A percentile compares a stretch with the other conserved stretches of the same genome.
Evolutionary conservation across 208 protist genomes (phyloP).

Genomic region (Balamuthia mandrillaris): DNA sequence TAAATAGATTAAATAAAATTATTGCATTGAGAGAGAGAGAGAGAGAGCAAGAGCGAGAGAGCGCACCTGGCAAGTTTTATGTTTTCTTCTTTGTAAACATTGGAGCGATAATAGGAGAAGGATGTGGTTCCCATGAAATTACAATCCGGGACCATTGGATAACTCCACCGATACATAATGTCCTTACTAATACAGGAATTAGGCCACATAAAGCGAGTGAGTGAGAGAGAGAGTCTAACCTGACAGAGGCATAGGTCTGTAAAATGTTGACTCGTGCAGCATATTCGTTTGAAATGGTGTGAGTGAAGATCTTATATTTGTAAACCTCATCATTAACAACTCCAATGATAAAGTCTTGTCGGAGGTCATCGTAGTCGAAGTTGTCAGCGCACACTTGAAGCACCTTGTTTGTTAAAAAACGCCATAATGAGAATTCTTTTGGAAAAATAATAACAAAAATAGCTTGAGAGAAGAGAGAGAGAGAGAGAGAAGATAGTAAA

Average conservation of each 20-base stretch:
- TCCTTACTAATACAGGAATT: conserved; percentile 56
- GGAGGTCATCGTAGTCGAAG: conserved; percentile 72
- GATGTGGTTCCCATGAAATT: conserved; percentile 56
- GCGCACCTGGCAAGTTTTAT: conserved; percentile 45
- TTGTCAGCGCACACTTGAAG: conserved; percentile 74
- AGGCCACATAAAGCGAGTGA: neutral
- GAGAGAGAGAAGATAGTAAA: neutral
- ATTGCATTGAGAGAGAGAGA: neutral
- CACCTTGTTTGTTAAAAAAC: conserved; percentile 33
- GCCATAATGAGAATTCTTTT: neutral
- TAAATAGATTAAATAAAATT: too few relatives aligned
- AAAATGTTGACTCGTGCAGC: conserved; percentile 65
- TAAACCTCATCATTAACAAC: conserved; percentile 67
- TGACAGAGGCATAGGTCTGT: conserved; percentile 61
- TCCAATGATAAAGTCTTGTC: conserved; percentile 62
- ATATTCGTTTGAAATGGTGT: conserved; percentile 66
- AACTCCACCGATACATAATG: conserved; percentile 70
- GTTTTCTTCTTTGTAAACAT: conserved; percentile 62
- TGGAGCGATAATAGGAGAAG: conserved; percentile 52
- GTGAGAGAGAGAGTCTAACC: neutral
- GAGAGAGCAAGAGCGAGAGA: neutral
- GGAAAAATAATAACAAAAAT: neutral
- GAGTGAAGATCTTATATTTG: conserved; percentile 64
- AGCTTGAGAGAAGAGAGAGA: neutral
- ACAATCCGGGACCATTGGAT: conserved; percentile 71